Conservation (phyloP, 108 stramenopile species). For the Nitzschia sp. region DNA sequence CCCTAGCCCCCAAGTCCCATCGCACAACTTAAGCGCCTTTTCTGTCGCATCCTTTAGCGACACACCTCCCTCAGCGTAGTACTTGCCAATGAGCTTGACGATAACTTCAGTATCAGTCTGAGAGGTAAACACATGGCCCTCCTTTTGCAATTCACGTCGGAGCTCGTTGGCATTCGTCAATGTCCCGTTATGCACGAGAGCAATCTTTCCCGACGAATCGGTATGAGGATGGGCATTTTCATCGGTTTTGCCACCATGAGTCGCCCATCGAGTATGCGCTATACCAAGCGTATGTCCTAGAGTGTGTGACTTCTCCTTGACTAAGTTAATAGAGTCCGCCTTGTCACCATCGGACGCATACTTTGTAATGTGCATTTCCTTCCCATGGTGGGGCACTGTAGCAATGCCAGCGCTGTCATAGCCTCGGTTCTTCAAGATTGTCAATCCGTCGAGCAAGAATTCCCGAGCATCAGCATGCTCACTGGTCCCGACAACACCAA, state of each 20-base stretch:
- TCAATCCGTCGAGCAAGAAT: constrained; percentile 92
- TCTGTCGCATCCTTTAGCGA: constrained; percentile 81
- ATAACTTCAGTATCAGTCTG: constrained; percentile 99
- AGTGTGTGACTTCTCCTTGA: constrained; percentile 62
- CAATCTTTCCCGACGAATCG: constrained; percentile 93
- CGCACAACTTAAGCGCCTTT: constrained; percentile 82
- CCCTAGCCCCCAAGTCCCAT: constrained; percentile 94
- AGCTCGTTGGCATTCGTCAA: constrained; percentile 94
- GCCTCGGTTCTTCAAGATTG: constrained; percentile 96
- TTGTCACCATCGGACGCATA: constrained; percentile 92
- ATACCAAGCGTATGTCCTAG: constrained; percentile 88
- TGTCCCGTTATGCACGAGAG: constrained; percentile 99
- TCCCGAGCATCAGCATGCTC: constrained; percentile 39
- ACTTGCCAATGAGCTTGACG: constrained; percentile 91
- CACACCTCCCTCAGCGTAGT: constrained; percentile 52
- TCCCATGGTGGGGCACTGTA: constrained; percentile 61
- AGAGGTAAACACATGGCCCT: constrained; percentile 85
- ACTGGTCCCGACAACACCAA: constrained; percentile 39
- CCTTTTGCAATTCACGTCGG: constrained; percentile 75
- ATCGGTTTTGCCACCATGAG: constrained; percentile 98
- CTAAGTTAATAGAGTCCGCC: constrained; percentile 91
- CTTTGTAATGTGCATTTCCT: constrained; percentile 79
- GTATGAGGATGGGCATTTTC: constrained; percentile 98
- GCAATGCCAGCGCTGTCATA: constrained; percentile 98
- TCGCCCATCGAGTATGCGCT: constrained; percentile 99